These are phyloP conservation scores for Cucurbita pepo DNA, from an alignment of 306 rosid genomes.

Conservation along the genomic window DNA sequence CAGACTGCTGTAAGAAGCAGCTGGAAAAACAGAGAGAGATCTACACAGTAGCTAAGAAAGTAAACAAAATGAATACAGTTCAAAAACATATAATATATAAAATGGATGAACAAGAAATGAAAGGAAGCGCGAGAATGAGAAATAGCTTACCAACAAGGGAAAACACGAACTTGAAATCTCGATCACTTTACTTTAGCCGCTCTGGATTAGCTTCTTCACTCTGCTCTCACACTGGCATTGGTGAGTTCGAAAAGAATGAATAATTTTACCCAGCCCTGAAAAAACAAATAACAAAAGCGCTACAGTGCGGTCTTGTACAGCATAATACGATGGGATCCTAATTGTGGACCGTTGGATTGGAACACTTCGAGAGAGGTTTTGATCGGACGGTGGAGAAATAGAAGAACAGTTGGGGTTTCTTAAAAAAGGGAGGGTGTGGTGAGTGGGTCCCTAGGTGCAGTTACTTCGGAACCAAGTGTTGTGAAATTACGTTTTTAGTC, in stretches of 20 bases:
- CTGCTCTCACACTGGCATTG: background rate
- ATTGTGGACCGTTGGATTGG: background rate
- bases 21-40: conserved; percentile 3
- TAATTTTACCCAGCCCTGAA: background rate
- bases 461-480: conserved; percentile 7
- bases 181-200: background rate
- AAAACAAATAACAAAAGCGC: background rate
- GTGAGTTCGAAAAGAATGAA: background rate
- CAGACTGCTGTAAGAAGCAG: background rate
- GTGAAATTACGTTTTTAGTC: background rate
- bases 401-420: background rate
- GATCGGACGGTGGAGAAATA: background rate
- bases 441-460: conserved; percentile 2
- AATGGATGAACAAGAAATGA: background rate
- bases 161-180: conserved; percentile 1
- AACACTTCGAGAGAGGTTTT: background rate
- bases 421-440: background rate
- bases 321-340: background rate
- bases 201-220: conserved; percentile 1
- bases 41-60: conserved; percentile 4
- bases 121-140: background rate
- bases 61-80: background rate
- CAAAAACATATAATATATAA: background rate
- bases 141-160: conserved; percentile 1
- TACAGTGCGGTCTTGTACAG: background rate